Conservation (phyloP, 768 basidiomycete species). For the Chalciporus piperatus region DNA sequence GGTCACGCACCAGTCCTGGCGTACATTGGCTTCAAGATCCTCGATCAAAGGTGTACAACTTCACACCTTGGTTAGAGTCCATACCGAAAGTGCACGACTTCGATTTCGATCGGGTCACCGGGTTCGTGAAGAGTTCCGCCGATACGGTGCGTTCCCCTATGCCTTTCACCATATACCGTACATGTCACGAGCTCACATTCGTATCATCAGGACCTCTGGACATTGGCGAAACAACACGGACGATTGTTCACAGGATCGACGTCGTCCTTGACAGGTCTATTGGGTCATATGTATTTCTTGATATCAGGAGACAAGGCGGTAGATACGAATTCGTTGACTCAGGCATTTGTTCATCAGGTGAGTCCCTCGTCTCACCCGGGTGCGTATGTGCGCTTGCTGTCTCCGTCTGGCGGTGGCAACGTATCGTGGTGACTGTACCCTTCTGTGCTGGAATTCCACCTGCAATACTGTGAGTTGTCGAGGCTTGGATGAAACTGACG, state of each 20-base stretch:
- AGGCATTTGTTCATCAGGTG: slow-evolving; percentile 59
- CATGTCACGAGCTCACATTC: not conserved
- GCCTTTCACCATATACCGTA: not conserved
- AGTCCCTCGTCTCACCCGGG: slow-evolving; percentile 14
- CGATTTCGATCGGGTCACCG: slow-evolving; percentile 72
- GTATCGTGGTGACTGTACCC: too few species aligned
- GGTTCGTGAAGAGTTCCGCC: slow-evolving; percentile 75
- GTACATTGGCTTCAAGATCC: slow-evolving; percentile 90
- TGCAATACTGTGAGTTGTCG: not conserved
- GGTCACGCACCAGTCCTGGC: slow-evolving; percentile 56
- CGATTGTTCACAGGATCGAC: slow-evolving; percentile 82
- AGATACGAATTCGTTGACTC: slow-evolving; percentile 59
- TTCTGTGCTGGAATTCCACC: too few species aligned
- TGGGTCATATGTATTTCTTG: slow-evolving; percentile 86
- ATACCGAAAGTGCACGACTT: slow-evolving; percentile 82
- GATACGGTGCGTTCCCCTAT: slow-evolving; percentile 52
- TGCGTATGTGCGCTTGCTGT: not conserved
- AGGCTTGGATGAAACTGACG: slow-evolving; percentile 1
- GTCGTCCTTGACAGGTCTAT: slow-evolving; percentile 80
- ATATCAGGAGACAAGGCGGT: slow-evolving; percentile 70
- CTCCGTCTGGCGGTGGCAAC: too few species aligned
- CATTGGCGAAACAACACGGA: slow-evolving; percentile 55
- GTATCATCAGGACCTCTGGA: slow-evolving; percentile 54
- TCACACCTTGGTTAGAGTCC: slow-evolving; percentile 62
- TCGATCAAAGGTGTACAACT: slow-evolving; percentile 83